Evolutionary conservation across 208 protist species (phyloP).

Genomic region (Trypanosoma brucei): DNA sequence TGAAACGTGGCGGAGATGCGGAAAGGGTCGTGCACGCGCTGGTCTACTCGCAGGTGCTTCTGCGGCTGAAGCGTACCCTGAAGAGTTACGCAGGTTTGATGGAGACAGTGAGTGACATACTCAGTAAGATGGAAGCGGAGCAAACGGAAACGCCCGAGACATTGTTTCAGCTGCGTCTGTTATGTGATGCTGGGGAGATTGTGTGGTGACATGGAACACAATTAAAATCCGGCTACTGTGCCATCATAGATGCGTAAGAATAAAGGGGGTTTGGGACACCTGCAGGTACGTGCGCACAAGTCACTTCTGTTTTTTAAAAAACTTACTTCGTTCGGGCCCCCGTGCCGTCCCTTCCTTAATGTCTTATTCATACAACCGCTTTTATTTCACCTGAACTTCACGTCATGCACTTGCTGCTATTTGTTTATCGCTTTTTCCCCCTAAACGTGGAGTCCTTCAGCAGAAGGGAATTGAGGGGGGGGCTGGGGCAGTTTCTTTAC

Average conservation of each 20-base stretch:
- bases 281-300: no score
- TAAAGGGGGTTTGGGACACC: no score
- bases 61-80: conserved; percentile 12
- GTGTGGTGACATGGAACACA: background rate
- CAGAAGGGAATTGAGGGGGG: no score
- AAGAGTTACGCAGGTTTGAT: conserved; percentile 13
- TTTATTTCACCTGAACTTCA: background rate
- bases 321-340: no score
- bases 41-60: conserved; percentile 20
- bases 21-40: conserved; percentile 15
- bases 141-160: conserved; percentile 12
- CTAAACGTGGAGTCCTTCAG: no score
- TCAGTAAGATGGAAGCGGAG: conserved; percentile 5
- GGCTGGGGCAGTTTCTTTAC: no score
- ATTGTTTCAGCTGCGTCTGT: conserved; percentile 20
- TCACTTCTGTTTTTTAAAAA: no score
- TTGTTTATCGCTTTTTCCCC: no score
- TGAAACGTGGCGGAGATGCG: conserved; percentile 1
- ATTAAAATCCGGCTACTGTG: no score
- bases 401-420: no score
- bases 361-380: background rate
- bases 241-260: no score
- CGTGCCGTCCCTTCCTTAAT: background rate
- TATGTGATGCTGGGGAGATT: conserved; percentile 2
- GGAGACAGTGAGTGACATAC: conserved; percentile 1